Percentiles rank a stretch among this genome's conserved stretches.
phyloP scores from a whole-genome alignment of 148 eudicot genomes.

The Cornus controversa region DNA sequence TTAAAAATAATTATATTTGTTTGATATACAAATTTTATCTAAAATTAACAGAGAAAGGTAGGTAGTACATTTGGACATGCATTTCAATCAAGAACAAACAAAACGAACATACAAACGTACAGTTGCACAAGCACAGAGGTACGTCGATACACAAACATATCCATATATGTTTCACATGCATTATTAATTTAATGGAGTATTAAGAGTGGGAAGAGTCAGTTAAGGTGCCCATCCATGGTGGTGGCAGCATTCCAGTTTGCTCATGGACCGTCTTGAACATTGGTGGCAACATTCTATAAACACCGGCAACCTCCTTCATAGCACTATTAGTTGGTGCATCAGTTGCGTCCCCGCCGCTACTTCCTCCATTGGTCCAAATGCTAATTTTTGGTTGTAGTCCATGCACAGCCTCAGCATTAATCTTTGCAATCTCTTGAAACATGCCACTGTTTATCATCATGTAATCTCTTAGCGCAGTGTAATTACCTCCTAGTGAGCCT shows the following conservation, averaged over 20 bases:
- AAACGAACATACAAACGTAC: not conserved
- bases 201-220: slow-evolving; percentile 5
- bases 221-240: slow-evolving; percentile 44
- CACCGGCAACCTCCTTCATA: slow-evolving; percentile 37
- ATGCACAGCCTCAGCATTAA: slow-evolving; percentile 45
- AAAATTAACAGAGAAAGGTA: too few species aligned
- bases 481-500: slow-evolving; percentile 42
- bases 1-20: too few species aligned
- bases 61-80: too few species aligned
- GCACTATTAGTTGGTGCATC: slow-evolving; percentile 25
- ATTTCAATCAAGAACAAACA: too few species aligned
- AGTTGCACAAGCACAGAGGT: not conserved
- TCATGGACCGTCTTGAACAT: slow-evolving; percentile 37
- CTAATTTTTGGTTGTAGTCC: slow-evolving; percentile 60
- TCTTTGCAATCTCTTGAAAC: slow-evolving; percentile 56
- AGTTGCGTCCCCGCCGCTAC: slow-evolving; percentile 9
- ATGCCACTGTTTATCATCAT: slow-evolving; percentile 56
- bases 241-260: slow-evolving; percentile 58
- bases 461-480: slow-evolving; percentile 50
- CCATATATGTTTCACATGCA: not conserved
- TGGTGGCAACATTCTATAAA: slow-evolving; percentile 41
- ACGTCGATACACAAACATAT: not conserved
- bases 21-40: too few species aligned
- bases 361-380: slow-evolving; percentile 49
- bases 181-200: too few species aligned